Percentiles rank a stretch among this genome's conserved stretches.
These are phyloP conservation scores for Salix suchowensis DNA, from an alignment of 345 rosid genomes.

Conservation along the genomic window DNA sequence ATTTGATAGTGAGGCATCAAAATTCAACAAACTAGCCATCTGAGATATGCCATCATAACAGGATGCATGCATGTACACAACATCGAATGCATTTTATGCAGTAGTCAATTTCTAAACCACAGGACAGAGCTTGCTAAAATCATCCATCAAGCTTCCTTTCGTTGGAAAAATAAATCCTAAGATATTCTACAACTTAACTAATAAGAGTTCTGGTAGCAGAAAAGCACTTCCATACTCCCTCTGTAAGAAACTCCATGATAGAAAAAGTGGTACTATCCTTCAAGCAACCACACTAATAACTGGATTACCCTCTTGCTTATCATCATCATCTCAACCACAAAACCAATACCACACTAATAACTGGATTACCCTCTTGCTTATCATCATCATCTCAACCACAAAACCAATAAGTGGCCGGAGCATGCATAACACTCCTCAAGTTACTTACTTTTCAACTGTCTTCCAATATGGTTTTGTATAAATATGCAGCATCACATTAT, in stretches of 20 bases:
- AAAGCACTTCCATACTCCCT: neutral
- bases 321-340: neutral
- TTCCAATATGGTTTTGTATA: neutral
- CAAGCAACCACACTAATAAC: neutral
- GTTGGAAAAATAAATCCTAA: neutral
- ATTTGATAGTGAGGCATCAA: neutral
- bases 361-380: neutral
- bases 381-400: neutral
- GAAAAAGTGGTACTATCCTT: neutral
- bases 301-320: neutral
- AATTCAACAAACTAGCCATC: neutral
- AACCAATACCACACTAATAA: neutral
- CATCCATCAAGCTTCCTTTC: neutral
- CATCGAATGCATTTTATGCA: neutral
- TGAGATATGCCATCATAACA: neutral
- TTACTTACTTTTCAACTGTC: neutral
- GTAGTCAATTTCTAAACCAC: neutral
- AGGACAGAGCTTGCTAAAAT: neutral
- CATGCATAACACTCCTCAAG: neutral
- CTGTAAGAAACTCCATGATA: neutral
- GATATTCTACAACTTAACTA: neutral
- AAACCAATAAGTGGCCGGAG: neutral
- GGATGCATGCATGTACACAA: neutral
- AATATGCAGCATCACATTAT: conserved; percentile 6
- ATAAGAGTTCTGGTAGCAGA: neutral